These are phyloP conservation scores for Colletotrichum sp. DNA, from an alignment of 2,329 filamentous ascomycete genomes.

Conservation along the genomic window DNA sequence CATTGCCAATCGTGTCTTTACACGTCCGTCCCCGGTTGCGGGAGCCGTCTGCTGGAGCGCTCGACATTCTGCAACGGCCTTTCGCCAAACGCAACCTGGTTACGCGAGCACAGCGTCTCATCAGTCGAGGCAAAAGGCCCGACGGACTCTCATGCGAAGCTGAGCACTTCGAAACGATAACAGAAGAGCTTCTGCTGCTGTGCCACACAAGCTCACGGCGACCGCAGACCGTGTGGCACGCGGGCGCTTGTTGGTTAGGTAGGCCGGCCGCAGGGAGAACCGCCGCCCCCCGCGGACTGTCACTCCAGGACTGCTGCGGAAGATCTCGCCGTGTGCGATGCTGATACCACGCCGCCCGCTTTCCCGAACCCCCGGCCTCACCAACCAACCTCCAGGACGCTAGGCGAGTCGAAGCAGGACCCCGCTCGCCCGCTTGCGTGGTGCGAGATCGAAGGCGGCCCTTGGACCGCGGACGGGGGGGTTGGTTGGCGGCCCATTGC, in stretches of 20 bases:
- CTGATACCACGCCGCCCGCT: conserved; percentile 11
- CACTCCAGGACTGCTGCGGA: not conserved
- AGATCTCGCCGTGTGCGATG: conserved; percentile 1
- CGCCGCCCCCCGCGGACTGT: not conserved
- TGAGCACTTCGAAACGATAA: not conserved
- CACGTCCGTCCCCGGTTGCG: not conserved
- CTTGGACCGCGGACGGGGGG: not conserved
- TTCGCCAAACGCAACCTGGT: not conserved
- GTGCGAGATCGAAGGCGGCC: not conserved
- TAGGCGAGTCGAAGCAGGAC: not conserved
- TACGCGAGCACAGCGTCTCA: not conserved
- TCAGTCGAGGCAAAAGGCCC: not conserved
- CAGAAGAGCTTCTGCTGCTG: not conserved
- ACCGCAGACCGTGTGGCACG: not conserved
- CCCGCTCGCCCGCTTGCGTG: not conserved
- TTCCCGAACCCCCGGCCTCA: not conserved
- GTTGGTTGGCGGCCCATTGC: not conserved
- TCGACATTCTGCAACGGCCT: not conserved
- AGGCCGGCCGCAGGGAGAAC: not conserved
- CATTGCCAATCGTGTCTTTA: not conserved
- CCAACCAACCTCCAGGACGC: not conserved
- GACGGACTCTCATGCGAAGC: not conserved
- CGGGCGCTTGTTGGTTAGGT: not conserved
- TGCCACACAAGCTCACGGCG: not conserved
- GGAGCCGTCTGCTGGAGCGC: not conserved